Evolutionary conservation across 148 eudicot genomes (phyloP), one percentile per base, ranked within the genome.

Genomic region (Fallopia convolvulus): DNA sequence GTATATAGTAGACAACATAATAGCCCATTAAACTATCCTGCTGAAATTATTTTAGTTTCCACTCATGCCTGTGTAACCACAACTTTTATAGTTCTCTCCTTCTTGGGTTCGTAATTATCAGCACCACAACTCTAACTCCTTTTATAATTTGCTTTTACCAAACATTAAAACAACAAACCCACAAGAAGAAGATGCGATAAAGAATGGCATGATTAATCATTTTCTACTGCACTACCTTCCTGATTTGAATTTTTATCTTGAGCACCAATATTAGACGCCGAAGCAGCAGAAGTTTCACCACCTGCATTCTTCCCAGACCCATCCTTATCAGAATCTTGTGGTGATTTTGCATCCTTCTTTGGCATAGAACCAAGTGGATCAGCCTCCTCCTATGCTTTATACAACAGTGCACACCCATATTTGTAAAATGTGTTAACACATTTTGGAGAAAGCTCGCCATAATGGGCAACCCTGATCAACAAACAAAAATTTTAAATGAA

Each of bases 331-430:
- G 90, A 82, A 78, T 80, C 85, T 36, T 81, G 84, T 41, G 74
- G 75, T 17, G 94, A 83, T 78, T 78, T 93, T 56, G 80, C 85
- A 81, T 96, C 94, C 80, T 96, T 93, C 83, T 93, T 95, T 1
- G 98, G 97, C 85, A 93, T 80, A 36, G 84, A 41, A 48, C 82
- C 97, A 63, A 96, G 73, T 26, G 98, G 93, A 82, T 96, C 99
- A 83, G 98, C 82, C 84, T 93, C 99, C 55, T 95, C 99, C 81
- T 95, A 97, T 70, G 97, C 94, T 90, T 95, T 95, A 86, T 87
- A 81, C 80, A 95, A 81, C 76, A 95, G 88, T n/a, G 89, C 97
- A 84, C 88, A 82, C 6, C 99, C 99, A 76, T 87, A 95, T 81
- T 89, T 90, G 77, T 91, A 95, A 72, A 91, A 95, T 26, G 91